Base-by-base conservation (phyloP, 2,329 filamentous ascomycete genomes). In the Sporothrix brunneoviolacea region DNA sequence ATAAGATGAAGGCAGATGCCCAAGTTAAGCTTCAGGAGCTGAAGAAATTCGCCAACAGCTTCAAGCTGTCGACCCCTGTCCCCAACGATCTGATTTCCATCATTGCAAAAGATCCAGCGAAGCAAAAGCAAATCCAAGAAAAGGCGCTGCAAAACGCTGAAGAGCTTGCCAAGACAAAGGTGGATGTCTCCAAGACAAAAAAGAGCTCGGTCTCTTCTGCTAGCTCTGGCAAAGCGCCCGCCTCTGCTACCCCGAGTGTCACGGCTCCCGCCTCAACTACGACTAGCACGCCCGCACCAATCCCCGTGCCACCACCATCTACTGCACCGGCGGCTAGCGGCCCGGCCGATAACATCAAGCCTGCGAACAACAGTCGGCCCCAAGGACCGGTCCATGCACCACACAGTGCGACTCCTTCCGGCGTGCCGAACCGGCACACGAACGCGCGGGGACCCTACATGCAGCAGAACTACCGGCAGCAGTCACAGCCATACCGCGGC, bases 51-150 rank as follows among this genome's bases (percentile, higher is more conserved):
- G 89, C 93, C 1, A 80, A 84, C 59, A 93, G 80, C 64, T 98
- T 98, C 75, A 97, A 97, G 70, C 79, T 98, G 16, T 85, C 87
- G 44, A 96, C 91, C 3, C 90, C 91, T 6, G 90, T 98, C 10
- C 93, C 93, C 1, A 83, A 80, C 46, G 93, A 98, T 66, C 71
- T 98, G 32, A 90, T 98, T 24, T 85, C 88, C 2, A 98, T 98
- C 58, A 85, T 98, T 54, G 91, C 93, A 52, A 98, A 97, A 65
- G 93, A 98, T 64, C 90, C 90, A n/a, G 78, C 74, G 40, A 98
- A 96, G 71, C 93, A 97, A 68, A 83, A 90, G 61, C 83, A 91
- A 63, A 97, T 98, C 56, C 85, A 95, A 62, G 86, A 90, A 60
- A 94, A 91, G 67, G 89, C 89, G 1, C 82, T 88, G 54, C 80